Conservation (phyloP, 2,329 filamentous ascomycete species). For the Pseudogymnoascus sp. region DNA sequence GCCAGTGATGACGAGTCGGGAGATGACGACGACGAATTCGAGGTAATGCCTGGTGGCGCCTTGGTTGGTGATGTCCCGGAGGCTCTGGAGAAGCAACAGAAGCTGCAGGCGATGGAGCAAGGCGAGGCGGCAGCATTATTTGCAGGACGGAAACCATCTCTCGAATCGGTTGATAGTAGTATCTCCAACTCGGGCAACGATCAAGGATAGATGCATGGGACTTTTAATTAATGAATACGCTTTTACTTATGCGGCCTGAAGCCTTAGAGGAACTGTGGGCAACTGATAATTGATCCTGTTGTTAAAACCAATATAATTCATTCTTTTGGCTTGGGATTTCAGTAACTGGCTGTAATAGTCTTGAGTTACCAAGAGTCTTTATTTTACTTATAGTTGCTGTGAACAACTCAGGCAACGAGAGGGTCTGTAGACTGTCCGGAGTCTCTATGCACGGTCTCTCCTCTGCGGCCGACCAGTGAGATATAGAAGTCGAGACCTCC, state of each 20-base stretch:
- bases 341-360: background rate
- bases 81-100: conserved; percentile 39
- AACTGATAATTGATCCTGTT: background rate
- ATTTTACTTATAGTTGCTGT: background rate
- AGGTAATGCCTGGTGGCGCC: conserved; percentile 22
- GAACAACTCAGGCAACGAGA: background rate
- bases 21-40: conserved; percentile 27
- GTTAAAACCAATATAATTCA: too few relatives aligned
- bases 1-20: conserved; percentile 31
- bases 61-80: conserved; percentile 18
- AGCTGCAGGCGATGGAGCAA: conserved; percentile 53
- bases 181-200: background rate
- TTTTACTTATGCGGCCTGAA: background rate
- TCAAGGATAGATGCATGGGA: background rate
- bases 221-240: conserved; percentile 5
- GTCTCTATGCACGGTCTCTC: background rate
- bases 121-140: conserved; percentile 48
- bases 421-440: background rate
- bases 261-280: background rate
- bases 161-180: conserved; percentile 17
- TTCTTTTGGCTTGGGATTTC: background rate
- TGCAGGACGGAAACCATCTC: conserved; percentile 13
- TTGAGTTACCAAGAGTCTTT: background rate
- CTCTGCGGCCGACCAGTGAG: too few relatives aligned
- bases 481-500: background rate